Conservation (phyloP, 1,284 basidiomycete genomes). For the Papiliotrema nemorosa region DNA sequence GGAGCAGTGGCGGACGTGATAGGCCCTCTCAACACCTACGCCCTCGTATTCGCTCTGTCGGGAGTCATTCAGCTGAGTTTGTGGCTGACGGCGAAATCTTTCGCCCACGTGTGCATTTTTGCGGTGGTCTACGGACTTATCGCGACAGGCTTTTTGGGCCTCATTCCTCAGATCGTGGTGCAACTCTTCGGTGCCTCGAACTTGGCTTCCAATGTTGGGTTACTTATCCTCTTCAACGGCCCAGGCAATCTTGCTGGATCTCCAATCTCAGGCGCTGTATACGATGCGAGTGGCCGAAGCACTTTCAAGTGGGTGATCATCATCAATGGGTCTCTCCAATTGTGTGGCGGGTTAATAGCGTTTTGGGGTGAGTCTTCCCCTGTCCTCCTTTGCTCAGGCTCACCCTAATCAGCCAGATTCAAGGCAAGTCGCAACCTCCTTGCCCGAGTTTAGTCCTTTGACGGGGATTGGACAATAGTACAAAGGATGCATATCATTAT, state of each 20-base stretch:
- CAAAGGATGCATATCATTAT: too few species aligned
- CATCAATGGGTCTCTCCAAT: conserved; percentile 16
- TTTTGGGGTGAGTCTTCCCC: conserved; percentile 17
- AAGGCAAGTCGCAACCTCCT: conserved; percentile 11
- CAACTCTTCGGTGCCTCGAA: conserved; percentile 31
- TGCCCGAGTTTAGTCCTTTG: conserved; percentile 7
- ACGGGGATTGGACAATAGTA: too few species aligned
- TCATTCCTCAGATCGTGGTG: conserved; percentile 35
- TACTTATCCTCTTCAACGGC: conserved; percentile 19
- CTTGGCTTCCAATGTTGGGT: conserved; percentile 34
- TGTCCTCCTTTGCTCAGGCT: neutral
- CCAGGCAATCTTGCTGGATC: conserved; percentile 21
- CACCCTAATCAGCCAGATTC: conserved; percentile 6
- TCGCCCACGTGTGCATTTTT: conserved; percentile 20
- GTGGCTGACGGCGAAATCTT: conserved; percentile 28
- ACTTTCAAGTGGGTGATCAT: conserved; percentile 28
- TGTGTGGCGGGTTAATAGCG: conserved; percentile 15
- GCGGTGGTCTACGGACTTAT: conserved; percentile 24
- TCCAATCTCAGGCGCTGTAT: conserved; percentile 23
- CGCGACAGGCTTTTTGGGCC: conserved; percentile 31
- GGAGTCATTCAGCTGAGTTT: conserved; percentile 21
- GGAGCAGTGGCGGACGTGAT: conserved; percentile 25
- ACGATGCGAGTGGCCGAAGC: conserved; percentile 17
- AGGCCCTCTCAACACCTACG: conserved; percentile 27
- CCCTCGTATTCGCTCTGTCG: conserved; percentile 20